Conservation (phyloP, 2,329 filamentous ascomycete species). For the Aspergillus sp. region DNA sequence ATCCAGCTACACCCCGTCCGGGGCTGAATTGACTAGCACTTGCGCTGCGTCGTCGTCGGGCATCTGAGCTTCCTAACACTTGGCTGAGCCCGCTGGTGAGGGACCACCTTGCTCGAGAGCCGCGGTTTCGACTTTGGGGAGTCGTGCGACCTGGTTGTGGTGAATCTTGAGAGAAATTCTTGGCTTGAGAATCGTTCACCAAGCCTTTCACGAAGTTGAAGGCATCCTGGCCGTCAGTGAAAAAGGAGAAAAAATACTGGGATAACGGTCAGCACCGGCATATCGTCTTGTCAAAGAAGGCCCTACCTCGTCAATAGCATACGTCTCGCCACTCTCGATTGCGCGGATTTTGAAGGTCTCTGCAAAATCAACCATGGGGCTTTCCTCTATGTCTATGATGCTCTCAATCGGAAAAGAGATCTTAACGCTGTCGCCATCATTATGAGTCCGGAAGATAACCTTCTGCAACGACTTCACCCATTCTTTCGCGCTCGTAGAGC, state of each 20-base stretch:
- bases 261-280: constrained; percentile 14
- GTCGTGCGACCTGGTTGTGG: constrained; percentile 11
- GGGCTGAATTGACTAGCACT: constrained; percentile 57
- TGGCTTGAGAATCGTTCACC: constrained; percentile 61
- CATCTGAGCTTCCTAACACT: constrained; percentile 7
- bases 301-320: constrained; percentile 83
- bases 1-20: constrained; percentile 50
- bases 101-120: constrained; percentile 20
- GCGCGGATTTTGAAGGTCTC: constrained; percentile 93
- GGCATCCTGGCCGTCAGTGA: constrained; percentile 79
- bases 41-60: constrained; percentile 55
- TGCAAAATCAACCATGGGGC: constrained; percentile 83
- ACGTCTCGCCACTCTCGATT: constrained; percentile 90
- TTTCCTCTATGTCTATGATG: constrained; percentile 89
- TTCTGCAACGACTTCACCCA: constrained; percentile 94
- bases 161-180: constrained; percentile 33
- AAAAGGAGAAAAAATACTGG: constrained; percentile 95
- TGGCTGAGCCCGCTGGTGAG: constrained; percentile 15
- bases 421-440: constrained; percentile 95
- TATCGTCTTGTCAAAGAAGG: neutral
- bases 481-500: constrained; percentile 81
- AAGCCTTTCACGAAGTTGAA: constrained; percentile 73
- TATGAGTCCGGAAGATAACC: constrained; percentile 92
- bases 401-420: constrained; percentile 87
- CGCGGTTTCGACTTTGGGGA: constrained; percentile 15